Evolutionary conservation across 1,284 basidiomycete genomes (phyloP).

Genomic region (Melampsora americana): DNA sequence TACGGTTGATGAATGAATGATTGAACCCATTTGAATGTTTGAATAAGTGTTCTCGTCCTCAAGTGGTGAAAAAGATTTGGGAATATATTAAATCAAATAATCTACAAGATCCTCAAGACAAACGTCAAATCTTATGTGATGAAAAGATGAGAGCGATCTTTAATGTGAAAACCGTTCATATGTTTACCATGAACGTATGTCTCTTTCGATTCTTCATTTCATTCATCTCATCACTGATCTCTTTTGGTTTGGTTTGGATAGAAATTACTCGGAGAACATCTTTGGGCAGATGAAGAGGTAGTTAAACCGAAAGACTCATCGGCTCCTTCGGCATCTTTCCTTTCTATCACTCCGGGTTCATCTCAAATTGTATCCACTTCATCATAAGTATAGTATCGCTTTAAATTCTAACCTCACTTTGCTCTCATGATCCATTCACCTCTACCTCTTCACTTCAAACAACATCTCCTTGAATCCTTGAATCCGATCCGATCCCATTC

Average conservation of each 20-base stretch:
- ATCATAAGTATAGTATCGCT: too few species aligned
- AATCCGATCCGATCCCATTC: too few species aligned
- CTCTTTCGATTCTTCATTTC: neutral
- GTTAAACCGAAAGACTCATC: neutral
- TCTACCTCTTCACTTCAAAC: too few species aligned
- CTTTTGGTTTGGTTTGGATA: neutral
- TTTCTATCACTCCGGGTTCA: too few species aligned
- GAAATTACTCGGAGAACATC: neutral
- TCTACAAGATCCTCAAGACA: slow-evolving; percentile 75
- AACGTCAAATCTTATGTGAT: slow-evolving; percentile 77
- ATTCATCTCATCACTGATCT: neutral
- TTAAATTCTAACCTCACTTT: too few species aligned
- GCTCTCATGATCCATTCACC: too few species aligned
- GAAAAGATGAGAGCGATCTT: slow-evolving; percentile 67
- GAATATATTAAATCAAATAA: slow-evolving; percentile 72
- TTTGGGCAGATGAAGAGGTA: neutral
- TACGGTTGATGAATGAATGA: too few species aligned
- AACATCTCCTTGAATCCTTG: too few species aligned
- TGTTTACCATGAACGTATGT: slow-evolving; percentile 72
- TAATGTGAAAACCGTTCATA: slow-evolving; percentile 70
- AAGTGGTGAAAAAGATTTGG: slow-evolving; percentile 82
- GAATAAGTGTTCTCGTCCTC: slow-evolving; percentile 73
- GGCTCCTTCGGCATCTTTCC: too few species aligned
- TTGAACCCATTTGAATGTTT: too few species aligned
- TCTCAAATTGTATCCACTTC: too few species aligned